Base-by-base conservation (phyloP, 106 monocot genomes). In the Xerophyta viscosa region DNA sequence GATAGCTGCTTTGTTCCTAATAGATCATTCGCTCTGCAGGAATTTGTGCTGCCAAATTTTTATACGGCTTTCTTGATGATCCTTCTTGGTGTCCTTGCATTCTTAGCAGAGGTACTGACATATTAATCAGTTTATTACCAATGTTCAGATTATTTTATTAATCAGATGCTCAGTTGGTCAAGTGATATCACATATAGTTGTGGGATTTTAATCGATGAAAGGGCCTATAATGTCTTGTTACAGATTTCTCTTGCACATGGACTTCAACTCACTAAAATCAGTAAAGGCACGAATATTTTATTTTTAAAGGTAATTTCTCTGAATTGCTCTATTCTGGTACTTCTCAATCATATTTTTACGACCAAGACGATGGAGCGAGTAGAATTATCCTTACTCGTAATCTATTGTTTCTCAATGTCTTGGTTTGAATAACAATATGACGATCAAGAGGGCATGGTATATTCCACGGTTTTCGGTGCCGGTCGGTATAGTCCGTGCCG, bases 201-300 rank as follows among this genome's bases (percentile, higher is more conserved):
- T 47, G 23, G 47, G 9, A 23, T 20, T 47, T 2, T 6, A 47
- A 47, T 20, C 20, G n/a, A 21, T 20, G n/a, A 21, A 27, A 14
- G 33, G 33, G 11, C 33, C 33, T 36, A 11, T 2, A 4, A 4
- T 28, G 29, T 46, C 17, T 46, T 31, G 48, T 21, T 42, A 26
- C 69, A 82, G 82, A 57, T 77, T 19, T 66, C 45, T 51, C 37
- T 76, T 41, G 82, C 77, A 4, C 76, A 76, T 46, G 82, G 82
- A 26, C 82, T 82, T 57, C 82, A 82, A 49, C 68, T 82, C 26
- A 72, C 64, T 29, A 77, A 72, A 62, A 61, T 72, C 13, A 51
- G 76, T 60, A 82, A 69, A 62, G 57, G 27, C 27, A 73, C 66
- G 24, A 82, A 77, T 47, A 66, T 82, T 37, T 49, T 63, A 18